Conservation (phyloP, 352 stramenopile species). For the Globisporangium nagaii region DNA sequence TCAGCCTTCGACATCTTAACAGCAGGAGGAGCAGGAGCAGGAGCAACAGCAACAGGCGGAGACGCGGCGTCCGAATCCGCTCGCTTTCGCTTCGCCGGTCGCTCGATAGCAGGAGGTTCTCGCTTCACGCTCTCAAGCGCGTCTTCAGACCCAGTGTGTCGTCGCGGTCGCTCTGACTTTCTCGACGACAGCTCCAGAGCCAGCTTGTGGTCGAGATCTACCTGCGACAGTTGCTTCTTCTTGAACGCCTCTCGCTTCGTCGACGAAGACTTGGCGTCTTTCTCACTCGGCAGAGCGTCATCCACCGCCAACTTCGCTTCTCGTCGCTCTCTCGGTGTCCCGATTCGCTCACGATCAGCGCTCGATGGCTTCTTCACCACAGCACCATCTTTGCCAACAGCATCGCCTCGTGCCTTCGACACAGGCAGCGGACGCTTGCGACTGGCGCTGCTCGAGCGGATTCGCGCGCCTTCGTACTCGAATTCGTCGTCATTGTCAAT, state of each 20-base stretch:
- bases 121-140: neutral
- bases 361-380: neutral
- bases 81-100: constrained; percentile 2
- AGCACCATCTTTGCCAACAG: neutral
- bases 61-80: neutral
- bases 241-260: neutral
- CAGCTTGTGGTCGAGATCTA: neutral
- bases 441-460: neutral
- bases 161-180: constrained; percentile 3
- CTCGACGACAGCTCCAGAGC: neutral
- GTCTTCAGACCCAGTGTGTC: neutral
- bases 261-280: neutral
- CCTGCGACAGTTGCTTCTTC: neutral
- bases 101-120: neutral
- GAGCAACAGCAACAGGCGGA: neutral
- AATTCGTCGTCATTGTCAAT: neutral
- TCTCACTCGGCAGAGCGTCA: neutral
- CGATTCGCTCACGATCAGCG: neutral
- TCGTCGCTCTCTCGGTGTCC: neutral
- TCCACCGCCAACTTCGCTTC: neutral
- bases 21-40: neutral
- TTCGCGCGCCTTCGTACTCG: neutral
- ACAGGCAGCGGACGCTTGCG: constrained; percentile 12
- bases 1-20: neutral
- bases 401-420: neutral